Evolutionary conservation across 225 moss, liverwort and hornwort species (phyloP).

Genomic region (Ulota crispa): DNA sequence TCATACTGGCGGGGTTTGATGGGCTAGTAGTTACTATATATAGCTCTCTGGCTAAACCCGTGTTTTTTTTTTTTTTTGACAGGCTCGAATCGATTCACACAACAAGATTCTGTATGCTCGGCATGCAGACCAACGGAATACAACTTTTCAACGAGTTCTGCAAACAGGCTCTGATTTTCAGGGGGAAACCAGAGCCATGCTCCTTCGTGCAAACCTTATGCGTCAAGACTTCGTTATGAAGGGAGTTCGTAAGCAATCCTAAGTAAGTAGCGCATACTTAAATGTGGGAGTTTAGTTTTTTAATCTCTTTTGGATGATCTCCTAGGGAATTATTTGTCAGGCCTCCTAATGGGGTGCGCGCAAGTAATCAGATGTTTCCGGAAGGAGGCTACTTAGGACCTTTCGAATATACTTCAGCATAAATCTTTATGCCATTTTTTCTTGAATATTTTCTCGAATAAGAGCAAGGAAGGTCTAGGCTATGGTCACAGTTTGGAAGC

Average conservation of each 20-base stretch:
- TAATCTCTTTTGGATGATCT: conserved; percentile 7
- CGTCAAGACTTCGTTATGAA: conserved; percentile 98
- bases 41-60: not conserved
- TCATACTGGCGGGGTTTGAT: not conserved
- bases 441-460: conserved; percentile 8
- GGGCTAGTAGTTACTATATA: not conserved
- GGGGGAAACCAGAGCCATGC: conserved; percentile 95
- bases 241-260: conserved; percentile 60
- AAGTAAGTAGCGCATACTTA: conserved; percentile 20
- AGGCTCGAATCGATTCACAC: conserved; percentile 99
- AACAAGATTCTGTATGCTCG: conserved; percentile 99
- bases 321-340: not conserved
- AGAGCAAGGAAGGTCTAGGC: conserved; percentile 4
- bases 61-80: not conserved
- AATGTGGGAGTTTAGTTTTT: conserved; percentile 1
- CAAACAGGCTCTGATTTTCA: conserved; percentile 98
- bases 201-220: conserved; percentile 94
- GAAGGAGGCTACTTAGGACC: conserved; percentile 10
- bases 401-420: conserved; percentile 10
- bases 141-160: conserved; percentile 90
- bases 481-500: not conserved
- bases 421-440: conserved; percentile 26
- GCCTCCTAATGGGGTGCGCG: conserved; percentile 1
- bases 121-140: conserved; percentile 96
- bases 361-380: conserved; percentile 12